These are phyloP conservation scores for Fusarium sp. DNA, from an alignment of 2,329 filamentous ascomycete genomes.

Conservation along the genomic window DNA sequence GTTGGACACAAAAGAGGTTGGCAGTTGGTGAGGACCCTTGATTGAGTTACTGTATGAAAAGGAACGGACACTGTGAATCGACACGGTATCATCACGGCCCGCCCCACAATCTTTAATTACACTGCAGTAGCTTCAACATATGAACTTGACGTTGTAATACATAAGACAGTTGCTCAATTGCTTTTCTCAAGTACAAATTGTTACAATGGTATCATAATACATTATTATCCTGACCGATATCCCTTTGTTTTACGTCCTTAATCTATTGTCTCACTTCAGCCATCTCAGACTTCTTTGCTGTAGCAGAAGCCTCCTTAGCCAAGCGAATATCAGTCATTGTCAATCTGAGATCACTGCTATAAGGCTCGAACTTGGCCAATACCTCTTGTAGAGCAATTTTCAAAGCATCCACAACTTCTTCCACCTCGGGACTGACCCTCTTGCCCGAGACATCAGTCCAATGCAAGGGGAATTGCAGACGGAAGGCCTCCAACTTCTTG, in stretches of 20 bases:
- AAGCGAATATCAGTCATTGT: constrained; percentile 77
- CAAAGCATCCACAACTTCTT: constrained; percentile 74
- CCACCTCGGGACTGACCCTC: constrained; percentile 73
- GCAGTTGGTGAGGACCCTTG: constrained; percentile 23
- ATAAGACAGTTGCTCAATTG: not conserved
- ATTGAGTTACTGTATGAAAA: not conserved
- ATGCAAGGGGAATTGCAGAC: constrained; percentile 69
- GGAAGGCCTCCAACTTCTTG: constrained; percentile 76
- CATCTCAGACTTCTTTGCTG: constrained; percentile 48
- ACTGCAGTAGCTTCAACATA: not conserved
- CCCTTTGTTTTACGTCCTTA: not conserved
- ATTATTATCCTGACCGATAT: constrained; percentile 39
- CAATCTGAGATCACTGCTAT: constrained; percentile 77
- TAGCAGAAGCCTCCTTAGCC: constrained; percentile 74
- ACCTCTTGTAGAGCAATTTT: constrained; percentile 74
- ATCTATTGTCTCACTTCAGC: constrained; percentile 48
- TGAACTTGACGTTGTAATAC: not conserved
- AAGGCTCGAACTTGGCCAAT: constrained; percentile 79
- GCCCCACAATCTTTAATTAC: constrained; percentile 30
- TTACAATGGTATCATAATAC: constrained; percentile 49
- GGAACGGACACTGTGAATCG: not conserved
- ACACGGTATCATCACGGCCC: constrained; percentile 6
- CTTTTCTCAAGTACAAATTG: constrained; percentile 17
- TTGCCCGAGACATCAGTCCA: constrained; percentile 80
- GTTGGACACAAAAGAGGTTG: constrained; percentile 38